phyloP scores from a whole-genome alignment of 1,284 basidiomycete species.

The Fomitiporia mediterranea region DNA sequence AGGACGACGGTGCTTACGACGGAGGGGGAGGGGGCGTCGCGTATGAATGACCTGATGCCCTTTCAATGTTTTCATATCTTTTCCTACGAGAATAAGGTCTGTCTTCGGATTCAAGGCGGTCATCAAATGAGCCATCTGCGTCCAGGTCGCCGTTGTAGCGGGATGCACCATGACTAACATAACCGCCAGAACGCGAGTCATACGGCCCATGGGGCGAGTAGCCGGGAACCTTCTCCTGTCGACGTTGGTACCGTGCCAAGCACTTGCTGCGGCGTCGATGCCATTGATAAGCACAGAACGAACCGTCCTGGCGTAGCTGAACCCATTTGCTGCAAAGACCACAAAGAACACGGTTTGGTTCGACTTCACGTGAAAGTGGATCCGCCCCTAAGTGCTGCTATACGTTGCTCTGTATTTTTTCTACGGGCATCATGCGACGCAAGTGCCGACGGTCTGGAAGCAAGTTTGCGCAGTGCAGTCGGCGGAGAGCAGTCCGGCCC shows the following conservation, averaged over 20 bases:
- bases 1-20: background rate
- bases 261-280: slow-evolving; percentile 70
- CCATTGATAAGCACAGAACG: slow-evolving; percentile 75
- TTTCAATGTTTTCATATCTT: background rate
- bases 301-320: slow-evolving; percentile 64
- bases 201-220: background rate
- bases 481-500: background rate
- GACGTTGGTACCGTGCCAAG: slow-evolving; percentile 41
- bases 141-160: slow-evolving; percentile 15
- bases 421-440: slow-evolving; percentile 58
- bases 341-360: slow-evolving; percentile 71
- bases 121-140: slow-evolving; percentile 28
- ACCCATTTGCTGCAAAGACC: slow-evolving; percentile 73
- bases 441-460: slow-evolving; percentile 34
- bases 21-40: background rate
- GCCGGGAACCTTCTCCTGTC: slow-evolving; percentile 10
- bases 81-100: slow-evolving; percentile 10
- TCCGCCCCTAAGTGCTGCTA: slow-evolving; percentile 61
- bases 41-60: background rate
- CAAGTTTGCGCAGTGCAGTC: background rate
- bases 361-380: slow-evolving; percentile 56
- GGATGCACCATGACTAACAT: slow-evolving; percentile 28
- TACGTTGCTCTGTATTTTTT: slow-evolving; percentile 70
- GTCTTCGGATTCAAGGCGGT: slow-evolving; percentile 42
- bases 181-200: slow-evolving; percentile 15